These are phyloP conservation scores for Cercospora sesami DNA, from an alignment of 2,329 filamentous ascomycete genomes.

Conservation along the genomic window DNA sequence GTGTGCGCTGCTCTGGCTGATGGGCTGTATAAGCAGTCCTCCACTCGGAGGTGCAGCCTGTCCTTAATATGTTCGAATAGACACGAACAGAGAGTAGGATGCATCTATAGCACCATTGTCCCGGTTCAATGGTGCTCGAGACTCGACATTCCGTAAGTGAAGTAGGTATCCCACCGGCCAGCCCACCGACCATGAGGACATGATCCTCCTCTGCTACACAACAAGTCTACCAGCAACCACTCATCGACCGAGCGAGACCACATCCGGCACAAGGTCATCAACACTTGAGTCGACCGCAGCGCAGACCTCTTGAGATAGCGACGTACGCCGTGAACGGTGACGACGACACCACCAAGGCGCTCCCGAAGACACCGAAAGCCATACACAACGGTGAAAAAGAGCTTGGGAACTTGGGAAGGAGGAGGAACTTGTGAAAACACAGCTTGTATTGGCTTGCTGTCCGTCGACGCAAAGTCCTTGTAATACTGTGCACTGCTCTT, in stretches of 20 bases:
- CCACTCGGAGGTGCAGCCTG: not conserved
- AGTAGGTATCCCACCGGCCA: not conserved
- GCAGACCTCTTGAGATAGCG: not conserved
- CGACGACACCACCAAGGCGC: no score
- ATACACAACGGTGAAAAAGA: not conserved
- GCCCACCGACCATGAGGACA: not conserved
- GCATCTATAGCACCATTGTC: not conserved
- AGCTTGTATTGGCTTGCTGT: not conserved
- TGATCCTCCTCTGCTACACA: not conserved
- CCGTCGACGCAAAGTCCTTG: not conserved
- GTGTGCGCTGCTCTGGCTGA: not conserved
- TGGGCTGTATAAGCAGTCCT: not conserved
- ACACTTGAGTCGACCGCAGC: not conserved
- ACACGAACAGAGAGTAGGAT: not conserved
- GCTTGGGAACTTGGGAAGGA: not conserved
- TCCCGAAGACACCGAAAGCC: not conserved
- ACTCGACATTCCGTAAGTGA: not conserved
- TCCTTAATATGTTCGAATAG: not conserved
- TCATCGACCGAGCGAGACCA: not conserved
- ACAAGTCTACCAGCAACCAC: not conserved
- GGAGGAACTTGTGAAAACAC: not conserved
- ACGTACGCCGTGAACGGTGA: no score
- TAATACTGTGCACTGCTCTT: not conserved
- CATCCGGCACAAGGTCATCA: not conserved
- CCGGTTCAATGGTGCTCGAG: not conserved